Percentiles rank a stretch among this genome's conserved stretches.
phyloP scores from a whole-genome alignment of 1,284 basidiomycete species.

The Gymnopus androsaceus region DNA sequence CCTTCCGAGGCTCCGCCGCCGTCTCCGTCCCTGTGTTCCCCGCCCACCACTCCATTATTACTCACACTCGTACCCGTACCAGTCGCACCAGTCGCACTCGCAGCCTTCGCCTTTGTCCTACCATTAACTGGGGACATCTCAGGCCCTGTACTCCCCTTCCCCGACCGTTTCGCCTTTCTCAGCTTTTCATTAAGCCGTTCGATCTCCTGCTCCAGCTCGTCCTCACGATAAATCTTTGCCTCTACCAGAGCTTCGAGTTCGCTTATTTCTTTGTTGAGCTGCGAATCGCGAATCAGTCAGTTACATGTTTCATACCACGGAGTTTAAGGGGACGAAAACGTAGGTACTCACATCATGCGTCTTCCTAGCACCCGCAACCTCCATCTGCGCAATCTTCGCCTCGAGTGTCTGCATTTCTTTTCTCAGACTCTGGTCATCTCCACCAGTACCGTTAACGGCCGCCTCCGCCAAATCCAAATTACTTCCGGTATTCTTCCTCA shows the following conservation, averaged over 20 bases:
- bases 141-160: constrained; percentile 50
- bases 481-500: constrained; percentile 60
- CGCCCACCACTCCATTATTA: no score
- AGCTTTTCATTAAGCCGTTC: constrained; percentile 74
- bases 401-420: constrained; percentile 71
- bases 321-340: no score
- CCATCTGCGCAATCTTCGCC: constrained; percentile 64
- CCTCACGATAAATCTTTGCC: constrained; percentile 94
- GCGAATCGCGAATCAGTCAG: constrained; percentile 6
- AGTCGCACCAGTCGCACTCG: no score
- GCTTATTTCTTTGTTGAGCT: constrained; percentile 89
- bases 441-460: no score
- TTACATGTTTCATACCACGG: no score
- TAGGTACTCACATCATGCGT: constrained; percentile 67
- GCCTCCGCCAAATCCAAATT: background rate
- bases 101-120: no score
- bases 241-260: constrained; percentile 89
- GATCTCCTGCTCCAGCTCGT: constrained; percentile 87
- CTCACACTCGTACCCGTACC: no score
- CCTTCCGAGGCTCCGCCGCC: constrained; percentile 29
- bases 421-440: constrained; percentile 38
- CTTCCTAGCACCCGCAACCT: constrained; percentile 70
- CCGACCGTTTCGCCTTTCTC: constrained; percentile 54
- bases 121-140: no score
- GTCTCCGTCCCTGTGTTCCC: constrained; percentile 28